Evolutionary conservation across 2,329 filamentous ascomycete genomes (phyloP).

Genomic region (Teratosphaeria pseudoeucalypti): DNA sequence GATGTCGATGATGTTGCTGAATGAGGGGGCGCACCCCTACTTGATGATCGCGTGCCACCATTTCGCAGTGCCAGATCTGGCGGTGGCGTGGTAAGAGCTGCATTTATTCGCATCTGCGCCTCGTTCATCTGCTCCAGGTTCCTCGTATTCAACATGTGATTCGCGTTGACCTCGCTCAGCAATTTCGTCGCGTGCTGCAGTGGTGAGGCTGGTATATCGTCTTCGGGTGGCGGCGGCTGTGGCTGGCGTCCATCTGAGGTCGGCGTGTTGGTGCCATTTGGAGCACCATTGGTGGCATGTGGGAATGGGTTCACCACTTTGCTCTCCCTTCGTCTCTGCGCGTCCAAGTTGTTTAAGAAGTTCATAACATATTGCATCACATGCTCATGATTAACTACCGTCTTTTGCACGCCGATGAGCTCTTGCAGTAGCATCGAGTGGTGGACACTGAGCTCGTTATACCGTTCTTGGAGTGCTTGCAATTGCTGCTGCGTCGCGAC

Average conservation of each 20-base stretch:
- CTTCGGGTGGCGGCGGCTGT: conserved; percentile 27
- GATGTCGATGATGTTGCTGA: conserved; percentile 41
- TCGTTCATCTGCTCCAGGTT: conserved; percentile 57
- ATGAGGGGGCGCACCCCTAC: conserved; percentile 31
- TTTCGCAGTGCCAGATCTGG: conserved; percentile 34
- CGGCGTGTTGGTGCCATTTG: conserved; percentile 7
- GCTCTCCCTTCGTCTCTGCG: conserved; percentile 38
- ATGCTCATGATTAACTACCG: conserved; percentile 61
- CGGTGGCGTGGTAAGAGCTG: conserved; percentile 47
- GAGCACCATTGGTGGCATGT: conserved; percentile 29
- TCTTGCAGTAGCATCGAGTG: conserved; percentile 56
- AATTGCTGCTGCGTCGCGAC: conserved; percentile 88
- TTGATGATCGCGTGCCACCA: conserved; percentile 31
- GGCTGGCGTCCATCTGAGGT: not conserved
- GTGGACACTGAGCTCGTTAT: conserved; percentile 63
- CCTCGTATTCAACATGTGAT: conserved; percentile 53
- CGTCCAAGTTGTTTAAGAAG: conserved; percentile 53
- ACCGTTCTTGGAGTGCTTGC: conserved; percentile 74
- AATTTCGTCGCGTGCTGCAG: conserved; percentile 59
- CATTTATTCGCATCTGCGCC: conserved; percentile 44
- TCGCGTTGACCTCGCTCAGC: conserved; percentile 54
- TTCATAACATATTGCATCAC: conserved; percentile 63
- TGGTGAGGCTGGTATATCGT: conserved; percentile 57
- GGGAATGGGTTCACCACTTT: conserved; percentile 24
- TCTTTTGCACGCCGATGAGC: conserved; percentile 55